Conservation (phyloP, 768 basidiomycete genomes). For the Lactifluus hygrophoroides region DNA sequence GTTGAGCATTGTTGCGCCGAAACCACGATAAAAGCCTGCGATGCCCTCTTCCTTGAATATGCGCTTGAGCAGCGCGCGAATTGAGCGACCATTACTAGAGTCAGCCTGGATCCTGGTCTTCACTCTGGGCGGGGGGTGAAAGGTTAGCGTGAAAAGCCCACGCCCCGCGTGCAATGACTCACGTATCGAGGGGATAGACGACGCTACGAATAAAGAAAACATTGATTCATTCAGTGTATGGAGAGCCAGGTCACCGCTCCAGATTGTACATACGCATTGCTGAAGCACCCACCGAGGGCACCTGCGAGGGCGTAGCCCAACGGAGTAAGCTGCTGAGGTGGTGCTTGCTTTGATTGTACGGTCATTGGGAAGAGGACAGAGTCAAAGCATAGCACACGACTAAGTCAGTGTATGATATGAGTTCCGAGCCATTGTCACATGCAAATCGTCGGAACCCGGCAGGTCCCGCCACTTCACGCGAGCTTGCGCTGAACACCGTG, state of each 20-base stretch:
- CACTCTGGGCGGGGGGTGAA: conserved; percentile 55
- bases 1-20: conserved; percentile 94
- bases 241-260: neutral
- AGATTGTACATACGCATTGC: conserved; percentile 65
- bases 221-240: neutral
- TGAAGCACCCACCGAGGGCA: conserved; percentile 88
- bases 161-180: neutral
- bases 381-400: neutral
- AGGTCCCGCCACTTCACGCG: neutral
- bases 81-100: conserved; percentile 47
- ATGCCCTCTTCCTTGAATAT: conserved; percentile 80
- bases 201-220: conserved; percentile 39
- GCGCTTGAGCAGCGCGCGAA: conserved; percentile 55
- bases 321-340: conserved; percentile 64
- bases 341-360: conserved; percentile 34
- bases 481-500: no score
- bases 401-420: no score
- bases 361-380: conserved; percentile 27
- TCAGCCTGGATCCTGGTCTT: conserved; percentile 93
- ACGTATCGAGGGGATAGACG: conserved; percentile 91
- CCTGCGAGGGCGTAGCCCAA: conserved; percentile 88
- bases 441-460: no score
- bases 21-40: conserved; percentile 80
- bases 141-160: neutral
- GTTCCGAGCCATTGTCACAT: neutral